These are phyloP conservation scores for Elaeis guineensis DNA, from an alignment of 176 grass and related monocot genomes.

Conservation along the genomic window DNA sequence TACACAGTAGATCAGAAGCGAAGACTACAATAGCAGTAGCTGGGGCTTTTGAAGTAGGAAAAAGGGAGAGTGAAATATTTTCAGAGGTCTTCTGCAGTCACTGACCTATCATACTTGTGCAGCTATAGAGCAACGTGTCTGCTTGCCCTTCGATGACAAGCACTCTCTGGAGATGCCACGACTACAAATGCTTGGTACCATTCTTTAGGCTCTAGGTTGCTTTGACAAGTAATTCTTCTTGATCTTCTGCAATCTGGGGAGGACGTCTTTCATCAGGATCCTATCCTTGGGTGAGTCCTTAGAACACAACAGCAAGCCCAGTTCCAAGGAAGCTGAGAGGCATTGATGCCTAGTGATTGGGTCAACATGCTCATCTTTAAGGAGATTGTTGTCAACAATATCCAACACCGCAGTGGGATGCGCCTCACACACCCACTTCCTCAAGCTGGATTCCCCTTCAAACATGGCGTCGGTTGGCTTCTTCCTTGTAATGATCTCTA, in stretches of 20 bases:
- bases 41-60: too few species aligned
- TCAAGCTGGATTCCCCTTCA: slow-evolving; percentile 18
- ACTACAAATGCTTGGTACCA: too few species aligned
- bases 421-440: slow-evolving; percentile 22
- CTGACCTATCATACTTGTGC: too few species aligned
- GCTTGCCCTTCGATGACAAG: too few species aligned
- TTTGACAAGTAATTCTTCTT: neutral
- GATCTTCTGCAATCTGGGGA: slow-evolving; percentile 16
- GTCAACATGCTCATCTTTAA: neutral
- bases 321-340: neutral
- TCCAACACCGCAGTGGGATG: slow-evolving; percentile 7
- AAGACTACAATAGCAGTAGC: too few species aligned
- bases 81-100: too few species aligned
- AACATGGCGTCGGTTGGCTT: slow-evolving; percentile 19
- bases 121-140: too few species aligned
- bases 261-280: slow-evolving; percentile 22
- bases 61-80: too few species aligned
- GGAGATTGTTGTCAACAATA: slow-evolving; percentile 5
- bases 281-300: slow-evolving; percentile 8
- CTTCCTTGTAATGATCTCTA: slow-evolving; percentile 21
- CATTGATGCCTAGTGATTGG: neutral
- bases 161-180: too few species aligned
- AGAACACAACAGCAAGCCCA: slow-evolving; percentile 17
- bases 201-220: too few species aligned
- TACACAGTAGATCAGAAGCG: too few species aligned